These are phyloP conservation scores for Alternaria sp. DNA, from an alignment of 2,329 filamentous ascomycete species.

Conservation along the genomic window DNA sequence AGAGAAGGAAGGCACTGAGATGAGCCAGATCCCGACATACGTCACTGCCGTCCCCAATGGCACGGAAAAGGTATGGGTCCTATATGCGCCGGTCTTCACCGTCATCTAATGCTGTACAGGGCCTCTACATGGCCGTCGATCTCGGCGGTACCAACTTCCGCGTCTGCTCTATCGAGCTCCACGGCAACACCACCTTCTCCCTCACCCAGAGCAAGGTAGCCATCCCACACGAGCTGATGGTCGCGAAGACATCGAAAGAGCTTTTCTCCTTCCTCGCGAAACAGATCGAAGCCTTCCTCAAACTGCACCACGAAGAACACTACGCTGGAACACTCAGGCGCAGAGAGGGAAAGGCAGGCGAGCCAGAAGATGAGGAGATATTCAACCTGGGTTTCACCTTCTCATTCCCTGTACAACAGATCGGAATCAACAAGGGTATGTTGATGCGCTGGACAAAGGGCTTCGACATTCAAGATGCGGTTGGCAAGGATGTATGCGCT, in stretches of 20 bases:
- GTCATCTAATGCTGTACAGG: constrained; percentile 58
- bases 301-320: constrained; percentile 85
- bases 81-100: constrained; percentile 45
- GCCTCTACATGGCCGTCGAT: constrained; percentile 94
- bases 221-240: constrained; percentile 90
- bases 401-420: constrained; percentile 93
- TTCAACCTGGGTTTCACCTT: constrained; percentile 99
- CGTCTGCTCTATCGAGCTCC: constrained; percentile 91
- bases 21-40: constrained; percentile 97
- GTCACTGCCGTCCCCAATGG: constrained; percentile 96
- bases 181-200: constrained; percentile 94
- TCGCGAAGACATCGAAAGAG: constrained; percentile 81
- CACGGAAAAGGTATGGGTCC: constrained; percentile 91
- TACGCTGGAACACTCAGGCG: constrained; percentile 74
- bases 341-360: constrained; percentile 66
- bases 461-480: constrained; percentile 92
- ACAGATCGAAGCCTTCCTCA: constrained; percentile 88
- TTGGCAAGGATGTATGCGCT: constrained; percentile 93
- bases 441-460: constrained; percentile 98
- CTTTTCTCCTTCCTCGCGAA: constrained; percentile 92
- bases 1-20: constrained; percentile 74
- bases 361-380: constrained; percentile 71
- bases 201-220: constrained; percentile 91
- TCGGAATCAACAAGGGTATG: constrained; percentile 92
- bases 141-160: constrained; percentile 98